phyloP scores from a whole-genome alignment of 2,329 filamentous ascomycete species.

The Alternaria sp. region DNA sequence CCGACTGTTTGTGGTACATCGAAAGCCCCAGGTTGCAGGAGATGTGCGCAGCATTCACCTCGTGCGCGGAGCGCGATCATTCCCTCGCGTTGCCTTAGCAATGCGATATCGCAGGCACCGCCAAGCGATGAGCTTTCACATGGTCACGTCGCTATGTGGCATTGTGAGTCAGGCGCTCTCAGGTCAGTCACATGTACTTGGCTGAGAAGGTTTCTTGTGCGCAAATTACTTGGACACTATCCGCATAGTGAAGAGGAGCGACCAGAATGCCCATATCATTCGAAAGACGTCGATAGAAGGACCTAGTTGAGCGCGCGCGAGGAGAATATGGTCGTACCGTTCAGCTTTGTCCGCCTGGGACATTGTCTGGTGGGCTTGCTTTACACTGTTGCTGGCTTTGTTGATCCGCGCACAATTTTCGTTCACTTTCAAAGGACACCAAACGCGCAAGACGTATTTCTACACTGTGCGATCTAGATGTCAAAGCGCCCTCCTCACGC shows the following conservation, averaged over 20 bases:
- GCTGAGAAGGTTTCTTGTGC: not conserved
- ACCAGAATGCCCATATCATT: not conserved
- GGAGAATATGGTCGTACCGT: not conserved
- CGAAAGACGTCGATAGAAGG: not conserved
- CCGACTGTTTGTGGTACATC: not conserved
- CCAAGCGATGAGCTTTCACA: not conserved
- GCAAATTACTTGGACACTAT: not conserved
- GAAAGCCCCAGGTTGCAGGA: not conserved
- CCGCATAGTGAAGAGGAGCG: not conserved
- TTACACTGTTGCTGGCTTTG: slow-evolving; percentile 4
- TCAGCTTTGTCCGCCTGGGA: slow-evolving; percentile 13
- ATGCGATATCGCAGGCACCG: not conserved
- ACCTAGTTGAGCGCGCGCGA: too few relatives aligned
- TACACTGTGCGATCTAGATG: not conserved
- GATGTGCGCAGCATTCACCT: not conserved
- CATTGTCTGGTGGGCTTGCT: slow-evolving; percentile 3
- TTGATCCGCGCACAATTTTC: not conserved
- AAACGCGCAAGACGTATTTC: not conserved
- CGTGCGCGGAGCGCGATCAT: not conserved
- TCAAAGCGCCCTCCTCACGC: slow-evolving; percentile 5
- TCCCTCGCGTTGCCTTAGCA: too few relatives aligned
- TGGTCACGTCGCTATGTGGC: not conserved
- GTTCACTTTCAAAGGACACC: slow-evolving; percentile 1
- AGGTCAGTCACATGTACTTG: not conserved
- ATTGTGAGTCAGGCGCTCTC: not conserved